phyloP scores from a whole-genome alignment of 495 filamentous ascomycete genomes.

The Lindgomyces ingoldianus region DNA sequence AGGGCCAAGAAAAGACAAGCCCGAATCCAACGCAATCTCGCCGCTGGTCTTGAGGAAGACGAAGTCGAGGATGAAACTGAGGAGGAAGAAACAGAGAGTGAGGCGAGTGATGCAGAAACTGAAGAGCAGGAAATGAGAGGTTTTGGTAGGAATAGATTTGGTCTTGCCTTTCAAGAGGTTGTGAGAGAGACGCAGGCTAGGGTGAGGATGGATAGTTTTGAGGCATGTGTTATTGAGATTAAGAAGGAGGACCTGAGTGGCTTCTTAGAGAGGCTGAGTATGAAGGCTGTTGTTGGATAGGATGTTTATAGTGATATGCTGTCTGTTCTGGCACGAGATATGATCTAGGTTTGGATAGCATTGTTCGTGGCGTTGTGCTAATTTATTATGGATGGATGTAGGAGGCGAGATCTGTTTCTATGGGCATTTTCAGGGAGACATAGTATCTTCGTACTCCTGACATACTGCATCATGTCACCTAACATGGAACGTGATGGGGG shows the following conservation, averaged over 20 bases:
- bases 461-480: too few relatives aligned
- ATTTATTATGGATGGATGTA: neutral
- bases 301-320: neutral
- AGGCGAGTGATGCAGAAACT: slow-evolving; percentile 65
- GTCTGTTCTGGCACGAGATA: neutral
- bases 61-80: slow-evolving; percentile 54
- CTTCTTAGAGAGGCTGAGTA: slow-evolving; percentile 88
- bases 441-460: neutral
- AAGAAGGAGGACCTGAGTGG: slow-evolving; percentile 89
- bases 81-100: slow-evolving; percentile 53
- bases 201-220: slow-evolving; percentile 93
- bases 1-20: slow-evolving; percentile 57
- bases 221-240: slow-evolving; percentile 95
- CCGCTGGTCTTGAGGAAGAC: slow-evolving; percentile 41
- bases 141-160: slow-evolving; percentile 81
- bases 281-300: slow-evolving; percentile 87
- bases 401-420: neutral
- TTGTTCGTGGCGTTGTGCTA: slow-evolving; percentile 2
- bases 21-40: slow-evolving; percentile 37
- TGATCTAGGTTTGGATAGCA: slow-evolving; percentile 5
- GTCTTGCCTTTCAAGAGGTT: slow-evolving; percentile 93
- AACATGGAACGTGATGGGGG: too few relatives aligned
- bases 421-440: neutral
- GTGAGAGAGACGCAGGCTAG: slow-evolving; percentile 86
- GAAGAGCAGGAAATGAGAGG: slow-evolving; percentile 59